phyloP scores from a whole-genome alignment of 192 early-diverging fungal genomes.

The Lunasporangiospora selenospora region DNA sequence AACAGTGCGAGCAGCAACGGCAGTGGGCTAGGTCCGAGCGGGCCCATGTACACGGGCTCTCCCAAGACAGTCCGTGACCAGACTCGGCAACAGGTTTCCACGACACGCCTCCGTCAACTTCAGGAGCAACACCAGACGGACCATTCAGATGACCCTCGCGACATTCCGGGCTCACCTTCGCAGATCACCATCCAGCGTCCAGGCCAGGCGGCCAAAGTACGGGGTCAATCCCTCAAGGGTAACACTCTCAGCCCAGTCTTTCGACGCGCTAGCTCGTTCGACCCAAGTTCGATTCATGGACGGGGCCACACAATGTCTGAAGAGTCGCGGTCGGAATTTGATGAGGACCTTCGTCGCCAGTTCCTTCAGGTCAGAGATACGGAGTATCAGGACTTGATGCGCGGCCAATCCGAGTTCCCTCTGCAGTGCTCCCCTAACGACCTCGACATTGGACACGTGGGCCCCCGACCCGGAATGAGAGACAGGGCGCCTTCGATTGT shows the following conservation, averaged over 20 bases:
- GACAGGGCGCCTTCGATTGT: too few species aligned
- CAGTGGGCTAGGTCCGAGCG: slow-evolving; percentile 9
- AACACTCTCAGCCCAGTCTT: slow-evolving; percentile 18
- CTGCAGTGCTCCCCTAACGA: slow-evolving; percentile 29
- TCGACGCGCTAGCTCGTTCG: slow-evolving; percentile 23
- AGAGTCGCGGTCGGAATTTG: slow-evolving; percentile 9
- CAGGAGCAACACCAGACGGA: slow-evolving; percentile 12
- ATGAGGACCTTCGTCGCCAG: slow-evolving; percentile 7
- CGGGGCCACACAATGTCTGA: slow-evolving; percentile 1
- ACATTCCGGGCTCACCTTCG: not conserved
- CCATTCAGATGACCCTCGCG: not conserved
- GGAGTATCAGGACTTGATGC: slow-evolving; percentile 24
- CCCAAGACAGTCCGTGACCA: slow-evolving; percentile 19
- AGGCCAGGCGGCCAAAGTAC: too few species aligned
- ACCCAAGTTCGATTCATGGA: slow-evolving; percentile 5
- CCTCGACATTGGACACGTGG: slow-evolving; percentile 1
- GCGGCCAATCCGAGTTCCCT: slow-evolving; percentile 36
- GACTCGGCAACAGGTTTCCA: slow-evolving; percentile 12
- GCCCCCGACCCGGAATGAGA: too few species aligned
- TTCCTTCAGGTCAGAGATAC: slow-evolving; percentile 11
- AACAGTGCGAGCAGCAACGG: slow-evolving; percentile 29
- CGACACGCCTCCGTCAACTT: slow-evolving; percentile 17
- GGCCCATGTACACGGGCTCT: slow-evolving; percentile 3
- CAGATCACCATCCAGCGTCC: slow-evolving; percentile 2
- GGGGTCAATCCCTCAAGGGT: not conserved